Base-by-base conservation (phyloP, 345 rosid species). In the Populus alba region DNA sequence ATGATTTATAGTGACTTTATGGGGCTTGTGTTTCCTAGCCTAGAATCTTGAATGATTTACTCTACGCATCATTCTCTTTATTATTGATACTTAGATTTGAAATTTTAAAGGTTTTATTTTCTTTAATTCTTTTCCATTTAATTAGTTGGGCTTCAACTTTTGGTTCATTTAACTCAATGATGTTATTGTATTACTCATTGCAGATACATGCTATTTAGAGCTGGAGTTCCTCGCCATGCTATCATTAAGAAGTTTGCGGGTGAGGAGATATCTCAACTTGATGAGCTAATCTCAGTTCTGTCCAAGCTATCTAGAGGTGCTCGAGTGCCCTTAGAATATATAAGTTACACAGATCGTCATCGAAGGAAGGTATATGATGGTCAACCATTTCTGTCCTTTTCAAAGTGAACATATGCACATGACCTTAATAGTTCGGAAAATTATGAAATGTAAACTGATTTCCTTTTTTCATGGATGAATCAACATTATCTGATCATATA, bases 211-310 rank as follows among this genome's bases (percentile, higher is more conserved):
- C 87, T 96, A 73, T 89, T 78, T 86, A 90, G 95, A 88, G 99
- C 98, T n/a, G 99, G 97, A 81, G 93, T 96, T 78, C 95, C 97
- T 80, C 92, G 98, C 68, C 99, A 94, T 86, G 97, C 99, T 72
- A 91, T 96, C 78, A 94, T 96, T 75, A 90, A 89, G 88, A 96
- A 91, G 85, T 88, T 96, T 87, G 93, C 94, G 73, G 93, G 92
- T 72, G 90, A 87, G 84, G 95, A 94, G 79, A 92, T 94, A 79
- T 89, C 92, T 45, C 80, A 47, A 68, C 92, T 96, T 43, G 90
- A 89, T 71, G 92, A 91, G 57, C 83, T 96, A 65, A 85, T 94
- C 78, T 81, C 90, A 72, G 87, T 90, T 83, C 79, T 96, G 66
- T 86, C 93, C 57, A 92, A 88, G 87, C 83, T 96, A 16, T 85